Evolutionary conservation across 2,329 filamentous ascomycete genomes (phyloP).

Genomic region (Trichoderma sp.): DNA sequence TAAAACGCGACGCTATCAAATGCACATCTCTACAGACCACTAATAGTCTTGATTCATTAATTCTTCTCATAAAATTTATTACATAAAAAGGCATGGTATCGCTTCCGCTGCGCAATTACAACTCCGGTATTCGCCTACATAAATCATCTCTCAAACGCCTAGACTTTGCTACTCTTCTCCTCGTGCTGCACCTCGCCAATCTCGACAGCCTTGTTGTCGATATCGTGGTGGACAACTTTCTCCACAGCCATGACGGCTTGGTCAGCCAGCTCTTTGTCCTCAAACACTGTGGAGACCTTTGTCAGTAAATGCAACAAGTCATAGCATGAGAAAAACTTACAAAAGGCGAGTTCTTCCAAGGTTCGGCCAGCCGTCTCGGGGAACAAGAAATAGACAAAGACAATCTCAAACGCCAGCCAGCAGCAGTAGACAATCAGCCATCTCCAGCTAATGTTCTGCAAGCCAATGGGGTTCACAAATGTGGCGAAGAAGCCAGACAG

Average conservation of each 20-base stretch:
- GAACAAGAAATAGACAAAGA: background rate
- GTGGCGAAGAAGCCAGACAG: background rate
- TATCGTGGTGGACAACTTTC: background rate
- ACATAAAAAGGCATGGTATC: background rate
- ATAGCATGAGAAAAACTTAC: background rate
- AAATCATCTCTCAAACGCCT: background rate
- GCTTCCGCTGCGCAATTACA: background rate
- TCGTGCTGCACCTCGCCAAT: background rate
- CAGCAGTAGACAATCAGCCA: constrained; percentile 9
- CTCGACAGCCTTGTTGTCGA: background rate
- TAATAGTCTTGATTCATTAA: background rate
- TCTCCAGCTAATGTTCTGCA: constrained; percentile 9
- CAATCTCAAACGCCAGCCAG: background rate
- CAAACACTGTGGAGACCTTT: too few species aligned
- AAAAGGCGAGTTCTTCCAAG: background rate
- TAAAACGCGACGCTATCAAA: background rate
- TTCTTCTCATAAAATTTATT: background rate
- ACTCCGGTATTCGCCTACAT: background rate
- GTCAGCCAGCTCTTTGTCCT: background rate
- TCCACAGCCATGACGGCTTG: background rate
- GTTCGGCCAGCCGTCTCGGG: constrained; percentile 6
- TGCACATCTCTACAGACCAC: background rate
- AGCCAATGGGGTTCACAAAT: background rate
- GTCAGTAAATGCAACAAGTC: background rate
- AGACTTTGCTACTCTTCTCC: background rate